Base-by-base conservation (phyloP, 768 basidiomycete species). In the Gymnopilus junonius region DNA sequence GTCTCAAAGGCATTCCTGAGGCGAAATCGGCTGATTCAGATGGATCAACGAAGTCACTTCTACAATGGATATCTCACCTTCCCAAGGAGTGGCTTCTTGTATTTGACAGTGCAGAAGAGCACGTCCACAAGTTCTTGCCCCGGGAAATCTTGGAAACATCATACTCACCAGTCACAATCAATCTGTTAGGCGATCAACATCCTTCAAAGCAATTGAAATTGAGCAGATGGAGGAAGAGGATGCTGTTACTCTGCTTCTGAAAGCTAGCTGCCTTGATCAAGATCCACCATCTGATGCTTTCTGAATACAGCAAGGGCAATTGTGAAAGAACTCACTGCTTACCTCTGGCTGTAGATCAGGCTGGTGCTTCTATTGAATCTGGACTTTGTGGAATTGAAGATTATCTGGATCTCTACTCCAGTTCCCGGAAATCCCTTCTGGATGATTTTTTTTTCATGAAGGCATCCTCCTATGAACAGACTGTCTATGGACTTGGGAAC, bases 401-500 rank as follows among this genome's bases (percentile, higher is more conserved):
- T 32, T 70, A 67, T 46, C 39, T 67, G 17, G 17, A 58, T 12
- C 23, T 67, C 15, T 69, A 69, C 37, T 51, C 31, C 15, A 31
- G 37, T 32, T 57, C 63, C 25, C 59, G 59, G 20, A 43, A 61
- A 31, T 37, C 61, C 12, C 57, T 70, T 17, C 25, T 69, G 27
- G 32, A 35, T 40, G 34, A 55, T 39, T 15, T 37, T 25, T 40
- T n/a, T 12, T 55, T 55, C n/a, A 14, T 14, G 10, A 3, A 35
- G 25, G 32, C 35, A 15, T 40, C 55, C 4, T 6, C 17, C 4
- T 55, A 55, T 39, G 37, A 37, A 37, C 31, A 35, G 10, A 55
- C 55, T 11, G 62, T 67, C 7, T 64, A 70, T 58, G 61, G 57
- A 66, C 69, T 27, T 70, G 69, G 69, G 67, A 70, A 8, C 20